phyloP scores from a whole-genome alignment of 768 basidiomycete genomes.

The Roridomyces roridus region DNA sequence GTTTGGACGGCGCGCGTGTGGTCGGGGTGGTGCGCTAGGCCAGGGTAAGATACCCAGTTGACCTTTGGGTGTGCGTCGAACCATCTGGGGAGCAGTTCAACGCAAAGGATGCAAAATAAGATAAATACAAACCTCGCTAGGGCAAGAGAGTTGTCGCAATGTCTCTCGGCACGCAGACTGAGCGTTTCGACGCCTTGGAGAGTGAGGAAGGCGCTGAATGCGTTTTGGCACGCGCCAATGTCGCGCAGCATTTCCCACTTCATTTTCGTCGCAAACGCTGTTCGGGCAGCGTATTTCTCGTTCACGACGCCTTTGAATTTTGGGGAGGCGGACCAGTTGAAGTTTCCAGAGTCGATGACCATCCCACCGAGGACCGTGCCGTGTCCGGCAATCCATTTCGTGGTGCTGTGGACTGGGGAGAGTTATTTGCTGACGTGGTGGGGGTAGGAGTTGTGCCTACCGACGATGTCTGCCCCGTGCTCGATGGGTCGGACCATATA shows the following conservation, averaged over 20 bases:
- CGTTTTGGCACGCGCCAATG: conserved; percentile 57
- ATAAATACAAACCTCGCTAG: conserved; percentile 8
- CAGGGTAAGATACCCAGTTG: conserved; percentile 14
- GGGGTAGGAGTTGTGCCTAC: conserved; percentile 25
- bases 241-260: conserved; percentile 64
- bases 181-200: conserved; percentile 47
- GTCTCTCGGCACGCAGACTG: conserved; percentile 8
- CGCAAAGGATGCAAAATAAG: neutral
- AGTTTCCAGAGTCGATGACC: conserved; percentile 48
- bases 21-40: conserved; percentile 11
- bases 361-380: conserved; percentile 75
- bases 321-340: conserved; percentile 38
- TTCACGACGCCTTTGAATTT: conserved; percentile 43
- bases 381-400: conserved; percentile 74
- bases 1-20: neutral
- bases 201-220: conserved; percentile 64
- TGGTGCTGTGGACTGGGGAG: conserved; percentile 57
- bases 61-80: conserved; percentile 16
- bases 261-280: conserved; percentile 22
- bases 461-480: conserved; percentile 40
- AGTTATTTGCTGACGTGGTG: neutral
- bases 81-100: neutral
- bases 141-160: conserved; percentile 17
- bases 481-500: conserved; percentile 30
- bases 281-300: conserved; percentile 17